These are phyloP conservation scores for Cichorium intybus DNA, from an alignment of 140 eudicot genomes.

Conservation along the genomic window DNA sequence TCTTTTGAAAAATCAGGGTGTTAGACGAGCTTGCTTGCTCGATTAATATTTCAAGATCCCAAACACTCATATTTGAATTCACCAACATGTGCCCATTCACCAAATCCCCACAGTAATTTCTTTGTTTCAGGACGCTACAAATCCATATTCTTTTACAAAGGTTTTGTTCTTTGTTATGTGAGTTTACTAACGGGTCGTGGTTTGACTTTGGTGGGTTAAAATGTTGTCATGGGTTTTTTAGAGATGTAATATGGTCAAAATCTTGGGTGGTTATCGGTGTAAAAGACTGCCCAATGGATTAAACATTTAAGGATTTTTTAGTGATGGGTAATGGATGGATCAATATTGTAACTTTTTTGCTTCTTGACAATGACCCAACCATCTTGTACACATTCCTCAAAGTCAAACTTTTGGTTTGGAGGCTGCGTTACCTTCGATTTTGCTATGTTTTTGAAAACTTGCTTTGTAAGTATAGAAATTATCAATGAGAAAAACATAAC, in stretches of 20 bases:
- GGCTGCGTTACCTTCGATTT: conserved; percentile 42
- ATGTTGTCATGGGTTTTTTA: conserved; percentile 21
- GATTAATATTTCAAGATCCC: conserved; percentile 62
- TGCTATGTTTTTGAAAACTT: conserved; percentile 45
- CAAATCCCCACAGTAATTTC: conserved; percentile 32
- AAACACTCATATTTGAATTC: conserved; percentile 56
- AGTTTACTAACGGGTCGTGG: conserved; percentile 10
- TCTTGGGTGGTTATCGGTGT: conserved; percentile 23
- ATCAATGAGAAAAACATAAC: background rate
- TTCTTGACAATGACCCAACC: conserved; percentile 83
- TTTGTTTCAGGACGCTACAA: conserved; percentile 28
- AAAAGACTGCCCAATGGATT: conserved; percentile 27
- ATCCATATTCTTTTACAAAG: conserved; percentile 13
- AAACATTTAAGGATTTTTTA: conserved; percentile 29
- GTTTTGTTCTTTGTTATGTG: conserved; percentile 5
- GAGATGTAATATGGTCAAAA: conserved; percentile 23
- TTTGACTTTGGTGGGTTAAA: conserved; percentile 30
- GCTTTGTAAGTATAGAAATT: conserved; percentile 19
- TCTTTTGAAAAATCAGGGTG: too few relatives aligned
- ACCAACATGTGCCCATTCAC: conserved; percentile 29
- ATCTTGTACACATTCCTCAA: conserved; percentile 43
- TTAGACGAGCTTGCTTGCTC: conserved; percentile 88
- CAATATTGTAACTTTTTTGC: conserved; percentile 69
- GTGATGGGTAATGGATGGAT: conserved; percentile 66
- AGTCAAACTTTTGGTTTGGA: conserved; percentile 32